Evolutionary conservation across 2,329 filamentous ascomycete species (phyloP), one percentile per base, ranked within the genome.

Genomic region (Emericellopsis cladophorae): DNA sequence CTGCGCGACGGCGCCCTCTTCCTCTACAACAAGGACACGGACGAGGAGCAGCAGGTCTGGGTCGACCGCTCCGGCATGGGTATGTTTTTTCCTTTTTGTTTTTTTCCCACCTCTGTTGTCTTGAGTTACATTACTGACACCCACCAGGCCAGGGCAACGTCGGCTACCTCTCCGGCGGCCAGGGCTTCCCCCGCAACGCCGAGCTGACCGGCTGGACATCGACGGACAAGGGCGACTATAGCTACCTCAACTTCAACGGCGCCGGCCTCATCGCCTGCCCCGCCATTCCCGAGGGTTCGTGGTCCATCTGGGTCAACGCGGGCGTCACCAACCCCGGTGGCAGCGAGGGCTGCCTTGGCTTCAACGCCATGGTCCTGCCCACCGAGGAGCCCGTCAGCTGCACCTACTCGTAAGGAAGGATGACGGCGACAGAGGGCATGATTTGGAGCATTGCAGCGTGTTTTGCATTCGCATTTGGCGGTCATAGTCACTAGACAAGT

Each of bases 41-140:
- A 51, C 22, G 56, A 58, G 18, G 59, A 56, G 5, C 75, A 79
- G 59, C 56, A 68, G 49, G 44, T 72, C 39, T 78, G 51, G 46
- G 67, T 67, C 33, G 74, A 79, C 54, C 67, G 68, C 36, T 74
- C 70, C 36, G 74, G 72, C 50, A 76, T 76, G 72, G 74, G 70
- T 67, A 66, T 34, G 65, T 47, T 18, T n/a, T 4, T 9, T 33
- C 14, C 18, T 5, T 32, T 18, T 14, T 21, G n/a, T 26, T 10
- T 7, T 26, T 10, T 26, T n/a, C 49, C 57, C 33, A 56, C 65
- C 45, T 55, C 50, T 31, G 74, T 72, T 39, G 10, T 36, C 15
- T 14, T 6, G 7, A 35, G 12, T 18, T 2, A 26, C 24, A 26
- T n/a, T n/a, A n/a, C n/a, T n/a, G n/a, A n/a, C n/a, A 26, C 24